Percentiles rank a stretch among this genome's conserved stretches.
These are phyloP conservation scores for Penicillium salamii DNA, from an alignment of 495 filamentous ascomycete genomes.

Conservation along the genomic window DNA sequence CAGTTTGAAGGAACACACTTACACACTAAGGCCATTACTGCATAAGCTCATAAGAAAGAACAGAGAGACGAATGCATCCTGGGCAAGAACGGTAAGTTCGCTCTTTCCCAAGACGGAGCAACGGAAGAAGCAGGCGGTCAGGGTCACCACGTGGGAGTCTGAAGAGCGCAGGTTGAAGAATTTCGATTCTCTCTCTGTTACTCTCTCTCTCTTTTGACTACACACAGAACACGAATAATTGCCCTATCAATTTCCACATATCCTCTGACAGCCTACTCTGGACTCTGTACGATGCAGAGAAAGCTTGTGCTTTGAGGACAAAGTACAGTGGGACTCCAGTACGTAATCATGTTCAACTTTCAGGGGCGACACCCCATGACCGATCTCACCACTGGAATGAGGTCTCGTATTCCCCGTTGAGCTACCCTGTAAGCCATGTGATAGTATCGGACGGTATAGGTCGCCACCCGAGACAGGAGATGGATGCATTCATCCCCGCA, in stretches of 20 bases:
- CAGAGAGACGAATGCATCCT: constrained; percentile 47
- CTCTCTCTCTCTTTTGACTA: too few relatives aligned
- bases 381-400: constrained; percentile 12
- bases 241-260: too few relatives aligned
- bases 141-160: constrained; percentile 31
- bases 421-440: constrained; percentile 11
- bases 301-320: neutral
- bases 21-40: too few relatives aligned
- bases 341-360: neutral
- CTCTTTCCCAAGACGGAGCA: constrained; percentile 58
- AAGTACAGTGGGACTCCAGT: constrained; percentile 1
- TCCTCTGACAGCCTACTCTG: too few relatives aligned
- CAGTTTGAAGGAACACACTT: too few relatives aligned
- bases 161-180: too few relatives aligned
- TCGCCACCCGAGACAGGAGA: constrained; percentile 7
- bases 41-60: too few relatives aligned
- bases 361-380: constrained; percentile 24
- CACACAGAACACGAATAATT: too few relatives aligned
- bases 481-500: neutral
- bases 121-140: constrained; percentile 41
- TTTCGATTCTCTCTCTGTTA: too few relatives aligned
- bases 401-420: constrained; percentile 11
- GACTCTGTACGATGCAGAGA: too few relatives aligned
- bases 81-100: constrained; percentile 36
- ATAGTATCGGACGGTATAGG: constrained; percentile 7